Conservation (phyloP, 768 basidiomycete genomes). For the Suillus variegatus region DNA sequence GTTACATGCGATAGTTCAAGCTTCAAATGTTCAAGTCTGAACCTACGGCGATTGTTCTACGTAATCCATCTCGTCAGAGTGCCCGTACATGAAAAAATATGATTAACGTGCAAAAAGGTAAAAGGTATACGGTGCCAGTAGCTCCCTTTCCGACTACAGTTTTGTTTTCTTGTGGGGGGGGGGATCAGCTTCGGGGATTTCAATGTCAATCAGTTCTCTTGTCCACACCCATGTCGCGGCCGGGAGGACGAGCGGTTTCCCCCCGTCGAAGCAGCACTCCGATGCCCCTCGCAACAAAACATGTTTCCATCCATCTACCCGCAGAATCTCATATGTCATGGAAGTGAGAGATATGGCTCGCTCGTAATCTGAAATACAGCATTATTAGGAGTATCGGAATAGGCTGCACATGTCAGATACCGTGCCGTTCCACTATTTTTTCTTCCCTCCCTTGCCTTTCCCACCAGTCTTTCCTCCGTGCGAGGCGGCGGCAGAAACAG, state of each 20-base stretch:
- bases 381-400: background rate
- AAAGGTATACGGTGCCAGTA: background rate
- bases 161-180: background rate
- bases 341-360: background rate
- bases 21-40: background rate
- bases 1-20: background rate
- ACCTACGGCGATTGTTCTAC: background rate
- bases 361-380: background rate
- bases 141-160: background rate
- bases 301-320: background rate
- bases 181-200: background rate
- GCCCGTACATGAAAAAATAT: no score
- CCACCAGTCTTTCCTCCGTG: constrained; percentile 37
- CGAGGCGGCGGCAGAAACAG: constrained; percentile 14
- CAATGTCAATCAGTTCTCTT: background rate
- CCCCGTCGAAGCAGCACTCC: background rate
- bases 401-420: background rate
- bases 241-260: background rate
- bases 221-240: background rate
- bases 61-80: background rate
- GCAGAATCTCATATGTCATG: background rate
- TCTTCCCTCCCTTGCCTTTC: constrained; percentile 67
- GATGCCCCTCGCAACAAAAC: background rate
- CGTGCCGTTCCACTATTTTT: constrained; percentile 43
- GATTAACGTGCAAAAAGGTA: no score